Evolutionary conservation across 2,329 filamentous ascomycete species (phyloP).

Genomic region (Microcyclospora pomicola): DNA sequence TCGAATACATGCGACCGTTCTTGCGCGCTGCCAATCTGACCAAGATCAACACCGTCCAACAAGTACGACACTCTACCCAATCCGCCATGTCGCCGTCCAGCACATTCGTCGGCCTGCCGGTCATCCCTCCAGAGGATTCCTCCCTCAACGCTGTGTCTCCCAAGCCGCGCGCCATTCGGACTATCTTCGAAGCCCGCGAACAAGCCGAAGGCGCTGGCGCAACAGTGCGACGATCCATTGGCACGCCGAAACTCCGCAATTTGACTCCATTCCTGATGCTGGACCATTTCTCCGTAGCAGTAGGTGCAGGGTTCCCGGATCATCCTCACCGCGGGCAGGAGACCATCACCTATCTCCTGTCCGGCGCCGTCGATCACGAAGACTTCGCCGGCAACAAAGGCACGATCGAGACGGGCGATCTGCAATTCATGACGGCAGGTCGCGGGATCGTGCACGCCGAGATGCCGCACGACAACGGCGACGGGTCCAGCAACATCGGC

Average conservation of each 20-base stretch:
- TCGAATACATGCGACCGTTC: conserved; percentile 27
- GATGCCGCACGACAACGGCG: conserved; percentile 64
- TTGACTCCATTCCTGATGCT: conserved; percentile 93
- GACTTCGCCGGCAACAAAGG: conserved; percentile 80
- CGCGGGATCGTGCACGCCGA: conserved; percentile 87
- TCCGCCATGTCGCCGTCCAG: conserved; percentile 18
- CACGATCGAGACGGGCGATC: conserved; percentile 71
- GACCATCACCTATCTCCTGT: conserved; percentile 79
- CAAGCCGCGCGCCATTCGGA: conserved; percentile 60
- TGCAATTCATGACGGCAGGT: conserved; percentile 97
- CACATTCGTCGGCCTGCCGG: conserved; percentile 35
- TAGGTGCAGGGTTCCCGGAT: conserved; percentile 79
- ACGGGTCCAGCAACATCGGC: conserved; percentile 67
- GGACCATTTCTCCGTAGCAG: conserved; percentile 68
- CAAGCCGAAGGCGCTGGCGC: conserved; percentile 82
- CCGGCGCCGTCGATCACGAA: conserved; percentile 77
- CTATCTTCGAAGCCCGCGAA: conserved; percentile 72
- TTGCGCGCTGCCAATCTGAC: conserved; percentile 18
- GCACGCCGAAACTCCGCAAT: conserved; percentile 68
- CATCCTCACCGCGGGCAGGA: conserved; percentile 76
- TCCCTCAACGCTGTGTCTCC: conserved; percentile 44
- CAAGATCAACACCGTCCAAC: conserved; percentile 14
- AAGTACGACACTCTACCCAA: conserved; percentile 6
- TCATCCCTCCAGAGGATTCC: conserved; percentile 31
- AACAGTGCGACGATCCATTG: conserved; percentile 72